Base-by-base conservation (phyloP, 352 stramenopile species). In the Phytophthora ramorum region DNA sequence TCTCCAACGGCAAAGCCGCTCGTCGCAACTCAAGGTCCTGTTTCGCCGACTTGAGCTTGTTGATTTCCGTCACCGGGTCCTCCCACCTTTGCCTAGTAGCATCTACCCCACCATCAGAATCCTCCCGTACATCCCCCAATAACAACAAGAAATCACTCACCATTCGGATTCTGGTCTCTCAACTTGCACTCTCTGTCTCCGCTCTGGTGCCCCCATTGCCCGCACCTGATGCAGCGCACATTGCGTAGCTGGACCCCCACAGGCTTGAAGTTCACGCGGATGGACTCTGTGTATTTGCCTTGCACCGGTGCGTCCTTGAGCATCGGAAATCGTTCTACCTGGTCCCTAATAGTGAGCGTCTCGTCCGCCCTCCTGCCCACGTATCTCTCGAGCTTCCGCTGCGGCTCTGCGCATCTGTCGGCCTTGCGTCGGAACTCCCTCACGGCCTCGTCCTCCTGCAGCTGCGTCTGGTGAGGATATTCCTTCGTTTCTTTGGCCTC, bases 301-400 rank as follows among this genome's bases (percentile, higher is more conserved):
- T 96, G 86, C 16, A 97, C 90, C 3, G 90, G 90, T 14, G 90
- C 90, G 59, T 95, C 82, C 60, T 96, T 95, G 5, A 97, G 73
- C n/a, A 96, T 88, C 20, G 90, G 89, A 28, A 97, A 97, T 12
- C 90, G 87, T 63, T 96, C 86, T 4, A 94, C 85, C 75, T 95
- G 87, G 32, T 90, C 81, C 58, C 90, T 90, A 50, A 95, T 89
- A 4, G 87, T 93, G 20, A 95, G 71, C 53, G 75, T 76, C 53
- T 95, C 84, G 43, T 92, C 79, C 1, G 81, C 75, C 22, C 84
- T 69, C 1, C 81, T 71, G 7, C 87, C 87, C 12, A 93, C 85
- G 50, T 92, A 92, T 22, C 85, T 64, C 71, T 95, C 87, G 28
- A 95, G 70, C 37, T 84, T 88, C 20, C 78, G 73, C 49, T 85